phyloP scores from a whole-genome alignment of 352 stramenopile genomes.

The Pseudoperonospora humuli region DNA sequence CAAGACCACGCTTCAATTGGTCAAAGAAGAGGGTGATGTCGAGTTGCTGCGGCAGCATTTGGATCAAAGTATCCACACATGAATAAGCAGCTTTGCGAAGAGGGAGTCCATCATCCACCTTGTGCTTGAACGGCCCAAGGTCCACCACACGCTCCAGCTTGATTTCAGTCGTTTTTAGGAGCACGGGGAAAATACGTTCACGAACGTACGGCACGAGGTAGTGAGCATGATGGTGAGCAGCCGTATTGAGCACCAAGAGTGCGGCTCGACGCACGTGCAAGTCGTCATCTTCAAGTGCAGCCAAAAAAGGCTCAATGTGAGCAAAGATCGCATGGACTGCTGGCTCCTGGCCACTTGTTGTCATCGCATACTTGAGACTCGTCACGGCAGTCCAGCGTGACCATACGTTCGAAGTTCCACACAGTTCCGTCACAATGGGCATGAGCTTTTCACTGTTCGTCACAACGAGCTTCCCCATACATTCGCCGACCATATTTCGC shows the following conservation, averaged over 20 bases:
- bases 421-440: constrained; percentile 82
- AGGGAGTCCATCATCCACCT: constrained; percentile 87
- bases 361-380: constrained; percentile 88
- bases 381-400: constrained; percentile 89
- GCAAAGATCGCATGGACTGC: constrained; percentile 43
- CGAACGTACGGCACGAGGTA: constrained; percentile 70
- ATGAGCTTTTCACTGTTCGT: constrained; percentile 87
- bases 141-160: constrained; percentile 96
- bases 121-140: constrained; percentile 98
- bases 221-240: constrained; percentile 91
- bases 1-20: constrained; percentile 87
- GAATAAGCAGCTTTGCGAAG: constrained; percentile 89
- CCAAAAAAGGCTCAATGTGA: constrained; percentile 87
- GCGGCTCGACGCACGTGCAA: constrained; percentile 91
- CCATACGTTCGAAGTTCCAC: constrained; percentile 39
- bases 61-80: constrained; percentile 93
- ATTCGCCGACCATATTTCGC: constrained; percentile 96
- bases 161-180: constrained; percentile 88
- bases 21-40: constrained; percentile 91
- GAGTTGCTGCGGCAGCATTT: constrained; percentile 88
- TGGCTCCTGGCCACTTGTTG: constrained; percentile 25
- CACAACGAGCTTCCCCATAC: constrained; percentile 91
- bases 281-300: constrained; percentile 92
- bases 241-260: constrained; percentile 94
- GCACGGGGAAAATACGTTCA: constrained; percentile 84